Evolutionary conservation across 163 green algal species (phyloP).

Genomic region (Scenedesmus sp.): DNA sequence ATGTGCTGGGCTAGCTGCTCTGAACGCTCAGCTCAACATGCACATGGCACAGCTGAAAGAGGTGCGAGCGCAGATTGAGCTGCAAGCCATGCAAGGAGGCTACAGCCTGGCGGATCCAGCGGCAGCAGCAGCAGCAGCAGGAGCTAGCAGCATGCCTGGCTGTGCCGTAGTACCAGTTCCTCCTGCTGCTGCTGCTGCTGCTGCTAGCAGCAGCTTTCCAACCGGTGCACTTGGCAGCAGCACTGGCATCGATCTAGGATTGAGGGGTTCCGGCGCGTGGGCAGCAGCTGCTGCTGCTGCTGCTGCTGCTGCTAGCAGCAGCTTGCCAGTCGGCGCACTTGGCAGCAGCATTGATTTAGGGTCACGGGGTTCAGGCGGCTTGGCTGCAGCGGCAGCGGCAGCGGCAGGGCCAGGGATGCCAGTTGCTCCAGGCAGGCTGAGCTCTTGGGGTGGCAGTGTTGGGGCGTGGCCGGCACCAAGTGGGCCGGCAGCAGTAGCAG

Average conservation of each 20-base stretch:
- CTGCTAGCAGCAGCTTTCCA: background rate
- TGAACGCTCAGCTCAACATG: slow-evolving; percentile 11
- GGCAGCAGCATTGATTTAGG: background rate
- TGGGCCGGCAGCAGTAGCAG: background rate
- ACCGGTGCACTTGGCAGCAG: background rate
- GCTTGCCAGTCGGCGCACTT: background rate
- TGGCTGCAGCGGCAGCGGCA: background rate
- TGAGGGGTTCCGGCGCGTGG: too few relatives aligned
- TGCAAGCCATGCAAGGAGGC: background rate
- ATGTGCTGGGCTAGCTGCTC: slow-evolving; percentile 5
- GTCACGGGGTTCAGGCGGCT: too few relatives aligned
- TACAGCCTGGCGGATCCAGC: background rate
- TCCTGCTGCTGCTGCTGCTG: background rate
- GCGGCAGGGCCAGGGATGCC: background rate
- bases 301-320: background rate
- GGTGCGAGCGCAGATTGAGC: background rate
- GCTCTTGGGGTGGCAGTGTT: background rate
- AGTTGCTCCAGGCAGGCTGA: background rate
- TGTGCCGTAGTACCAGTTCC: background rate
- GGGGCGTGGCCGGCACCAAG: background rate
- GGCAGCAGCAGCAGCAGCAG: background rate
- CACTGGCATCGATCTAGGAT: background rate
- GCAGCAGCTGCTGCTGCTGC: background rate
- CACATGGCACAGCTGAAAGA: slow-evolving; percentile 25
- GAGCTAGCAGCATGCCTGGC: background rate